phyloP scores from a whole-genome alignment of 768 basidiomycete species.

The Podaxis sp. region DNA sequence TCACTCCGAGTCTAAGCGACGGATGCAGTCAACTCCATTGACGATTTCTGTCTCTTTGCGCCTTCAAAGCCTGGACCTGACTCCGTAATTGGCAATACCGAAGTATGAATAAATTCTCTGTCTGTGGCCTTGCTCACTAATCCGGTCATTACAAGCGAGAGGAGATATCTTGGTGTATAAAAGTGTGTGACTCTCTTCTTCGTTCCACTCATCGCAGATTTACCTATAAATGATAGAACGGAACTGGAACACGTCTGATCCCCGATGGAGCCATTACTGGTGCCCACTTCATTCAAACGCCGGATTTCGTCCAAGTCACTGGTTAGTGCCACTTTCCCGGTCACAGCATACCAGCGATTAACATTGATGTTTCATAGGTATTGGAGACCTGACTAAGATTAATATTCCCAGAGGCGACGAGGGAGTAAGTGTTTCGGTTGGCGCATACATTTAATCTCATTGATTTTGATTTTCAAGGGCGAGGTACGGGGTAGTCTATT shows the following conservation, averaged over 20 bases:
- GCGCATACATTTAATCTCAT: background rate
- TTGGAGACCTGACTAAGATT: slow-evolving; percentile 63
- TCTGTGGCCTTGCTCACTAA: slow-evolving; percentile 4
- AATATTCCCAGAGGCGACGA: slow-evolving; percentile 61
- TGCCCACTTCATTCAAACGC: slow-evolving; percentile 69
- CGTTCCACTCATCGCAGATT: background rate
- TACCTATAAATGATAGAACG: slow-evolving; percentile 35
- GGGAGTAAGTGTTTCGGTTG: slow-evolving; percentile 38
- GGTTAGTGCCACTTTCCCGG: slow-evolving; percentile 34
- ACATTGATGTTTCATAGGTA: slow-evolving; percentile 34
- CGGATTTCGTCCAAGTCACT: slow-evolving; percentile 73
- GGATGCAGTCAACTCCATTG: slow-evolving; percentile 52
- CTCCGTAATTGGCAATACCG: slow-evolving; percentile 58
- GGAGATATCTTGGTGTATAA: slow-evolving; percentile 44
- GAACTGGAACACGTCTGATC: slow-evolving; percentile 65
- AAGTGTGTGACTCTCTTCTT: slow-evolving; percentile 24
- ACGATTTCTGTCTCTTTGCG: slow-evolving; percentile 47
- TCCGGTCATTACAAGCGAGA: slow-evolving; percentile 30
- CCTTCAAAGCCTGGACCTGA: slow-evolving; percentile 49
- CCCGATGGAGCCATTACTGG: slow-evolving; percentile 70
- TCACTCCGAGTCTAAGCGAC: background rate
- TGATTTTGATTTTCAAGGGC: slow-evolving; percentile 19
- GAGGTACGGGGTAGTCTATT: slow-evolving; percentile 20
- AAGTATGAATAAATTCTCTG: slow-evolving; percentile 36
- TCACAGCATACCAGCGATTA: background rate